Evolutionary conservation across 129 eudicot genomes (phyloP), one percentile per base, ranked within the genome.

Genomic region (Lonicera japonica): DNA sequence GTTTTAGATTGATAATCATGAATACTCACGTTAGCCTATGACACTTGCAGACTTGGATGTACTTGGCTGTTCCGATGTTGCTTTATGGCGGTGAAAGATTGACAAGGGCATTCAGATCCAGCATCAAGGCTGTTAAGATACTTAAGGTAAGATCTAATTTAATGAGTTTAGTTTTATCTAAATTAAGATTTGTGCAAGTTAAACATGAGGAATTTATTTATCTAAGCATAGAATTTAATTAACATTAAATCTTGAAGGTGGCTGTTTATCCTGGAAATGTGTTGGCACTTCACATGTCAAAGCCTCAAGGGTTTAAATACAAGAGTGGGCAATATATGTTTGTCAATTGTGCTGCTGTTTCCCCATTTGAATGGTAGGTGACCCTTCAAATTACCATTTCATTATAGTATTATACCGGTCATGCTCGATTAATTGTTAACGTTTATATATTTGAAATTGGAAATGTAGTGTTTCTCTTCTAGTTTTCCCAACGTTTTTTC

Each of bases 311-410:
- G 9, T 90, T 86, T 68, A 75, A 77, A 58, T 90, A 83, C 79
- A 86, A 81, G 72, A 90, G 97, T 73, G 97, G 97, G 43, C 83
- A 83, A 65, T 90, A 90, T 66, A 86, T 86, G 79, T 86, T 83
- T 73, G 83, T 90, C 76, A 90, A 90, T 39, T 90, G 97, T 60
- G 82, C 84, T 17, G 86, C 83, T 53, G 94, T 90, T 64, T 83
- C 97, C 17, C 97, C 90, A 45, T 82, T 83, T 67, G 97, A 90
- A 75, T 90, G 97, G 97, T 90, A 65, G 56, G 76, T 75, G 58
- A 16, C 39, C 38, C 46, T 56, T 63, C 15, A 63, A 20, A 43
- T 68, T 29, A 23, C 8, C 12, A 0, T 13, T 12, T n/a, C n/a
- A n/a, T n/a, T n/a, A n/a, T n/a, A n/a, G n/a, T n/a, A n/a, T 5